These are phyloP conservation scores for Trichoderma cornu-damae DNA, from an alignment of 2,329 filamentous ascomycete genomes.

Conservation along the genomic window DNA sequence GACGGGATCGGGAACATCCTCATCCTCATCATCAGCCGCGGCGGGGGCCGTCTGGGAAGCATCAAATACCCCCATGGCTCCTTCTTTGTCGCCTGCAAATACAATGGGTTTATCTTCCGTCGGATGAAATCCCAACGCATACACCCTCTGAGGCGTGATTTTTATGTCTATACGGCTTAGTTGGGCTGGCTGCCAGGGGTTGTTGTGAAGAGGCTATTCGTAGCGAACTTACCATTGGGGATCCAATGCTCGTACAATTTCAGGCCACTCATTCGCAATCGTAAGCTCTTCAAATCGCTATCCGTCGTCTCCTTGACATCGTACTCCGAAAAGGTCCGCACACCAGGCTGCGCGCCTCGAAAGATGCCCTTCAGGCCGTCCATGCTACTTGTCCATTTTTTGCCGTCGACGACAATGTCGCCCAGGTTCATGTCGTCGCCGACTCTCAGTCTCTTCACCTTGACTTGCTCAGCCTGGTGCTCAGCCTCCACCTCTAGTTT, in stretches of 20 bases:
- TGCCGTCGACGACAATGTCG: constrained; percentile 74
- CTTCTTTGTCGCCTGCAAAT: constrained; percentile 92
- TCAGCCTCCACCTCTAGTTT: constrained; percentile 49
- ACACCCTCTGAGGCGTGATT: constrained; percentile 81
- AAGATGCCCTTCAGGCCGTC: constrained; percentile 57
- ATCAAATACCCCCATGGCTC: constrained; percentile 86
- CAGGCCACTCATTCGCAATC: constrained; percentile 71
- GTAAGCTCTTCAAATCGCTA: constrained; percentile 64
- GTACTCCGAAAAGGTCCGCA: constrained; percentile 79
- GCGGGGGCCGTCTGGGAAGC: constrained; percentile 65
- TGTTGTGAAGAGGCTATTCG: background rate
- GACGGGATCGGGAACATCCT: constrained; percentile 66
- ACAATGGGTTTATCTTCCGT: constrained; percentile 79
- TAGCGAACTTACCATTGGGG: constrained; percentile 59
- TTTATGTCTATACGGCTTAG: constrained; percentile 66
- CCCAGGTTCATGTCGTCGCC: constrained; percentile 61
- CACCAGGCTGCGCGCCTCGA: constrained; percentile 69
- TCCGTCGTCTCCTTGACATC: constrained; percentile 76
- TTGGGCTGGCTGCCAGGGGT: background rate
- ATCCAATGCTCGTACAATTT: constrained; percentile 78
- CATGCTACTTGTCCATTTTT: constrained; percentile 64
- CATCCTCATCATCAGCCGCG: constrained; percentile 62
- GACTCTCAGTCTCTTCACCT: constrained; percentile 54
- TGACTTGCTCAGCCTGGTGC: constrained; percentile 37
- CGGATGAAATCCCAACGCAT: constrained; percentile 83